These are phyloP conservation scores for Lactarius sp. DNA, from an alignment of 768 basidiomycete genomes.

Conservation along the genomic window DNA sequence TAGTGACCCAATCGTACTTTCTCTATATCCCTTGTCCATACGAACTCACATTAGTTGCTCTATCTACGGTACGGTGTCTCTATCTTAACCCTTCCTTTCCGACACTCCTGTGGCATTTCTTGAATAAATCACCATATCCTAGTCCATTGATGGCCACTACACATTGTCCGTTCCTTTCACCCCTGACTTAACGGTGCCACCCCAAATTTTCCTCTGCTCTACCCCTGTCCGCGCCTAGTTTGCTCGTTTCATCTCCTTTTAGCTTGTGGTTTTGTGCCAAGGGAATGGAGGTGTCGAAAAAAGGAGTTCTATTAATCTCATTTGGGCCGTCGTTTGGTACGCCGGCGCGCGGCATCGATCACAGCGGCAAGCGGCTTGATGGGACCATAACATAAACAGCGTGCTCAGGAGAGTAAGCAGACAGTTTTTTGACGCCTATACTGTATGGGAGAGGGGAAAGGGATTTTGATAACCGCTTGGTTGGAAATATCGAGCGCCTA, in stretches of 20 bases:
- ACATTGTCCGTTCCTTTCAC: background rate
- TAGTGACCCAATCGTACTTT: background rate
- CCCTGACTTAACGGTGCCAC: background rate
- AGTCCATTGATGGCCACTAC: background rate
- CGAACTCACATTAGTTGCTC: background rate
- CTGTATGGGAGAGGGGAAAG: too few species aligned
- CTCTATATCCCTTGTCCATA: background rate
- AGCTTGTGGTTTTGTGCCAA: background rate
- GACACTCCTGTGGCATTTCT: background rate
- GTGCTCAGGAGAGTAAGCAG: background rate
- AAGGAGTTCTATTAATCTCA: background rate
- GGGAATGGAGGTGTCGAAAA: background rate
- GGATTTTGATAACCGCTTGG: background rate
- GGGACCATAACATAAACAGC: background rate
- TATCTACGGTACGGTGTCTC: background rate
- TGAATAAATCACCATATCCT: background rate
- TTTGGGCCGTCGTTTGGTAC: constrained; percentile 25
- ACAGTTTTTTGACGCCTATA: too few species aligned
- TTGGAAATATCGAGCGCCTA: too few species aligned
- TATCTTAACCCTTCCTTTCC: background rate
- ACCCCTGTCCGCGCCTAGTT: background rate
- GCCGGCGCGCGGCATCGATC: constrained; percentile 37
- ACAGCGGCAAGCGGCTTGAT: constrained; percentile 33
- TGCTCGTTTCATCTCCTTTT: background rate
- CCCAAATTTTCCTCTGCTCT: background rate